Evolutionary conservation across 225 moss, liverwort and hornwort species (phyloP).

Genomic region (Thuidium tamariscinum): DNA sequence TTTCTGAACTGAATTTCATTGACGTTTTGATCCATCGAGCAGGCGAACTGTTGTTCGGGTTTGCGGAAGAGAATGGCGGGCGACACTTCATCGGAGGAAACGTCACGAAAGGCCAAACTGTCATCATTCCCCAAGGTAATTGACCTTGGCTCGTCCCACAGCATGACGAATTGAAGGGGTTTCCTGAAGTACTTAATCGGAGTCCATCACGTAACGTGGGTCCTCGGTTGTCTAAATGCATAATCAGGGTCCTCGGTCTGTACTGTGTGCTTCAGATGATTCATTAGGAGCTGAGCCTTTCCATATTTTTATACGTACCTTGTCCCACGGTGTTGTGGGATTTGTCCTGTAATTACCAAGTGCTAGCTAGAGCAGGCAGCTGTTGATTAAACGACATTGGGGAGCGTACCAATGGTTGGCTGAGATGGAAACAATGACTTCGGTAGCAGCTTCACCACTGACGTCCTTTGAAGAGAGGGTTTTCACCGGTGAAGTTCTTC

Average conservation of each 20-base stretch:
- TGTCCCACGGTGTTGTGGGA: neutral
- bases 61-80: conserved; percentile 7
- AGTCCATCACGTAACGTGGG: neutral
- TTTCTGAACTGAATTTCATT: neutral
- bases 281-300: neutral
- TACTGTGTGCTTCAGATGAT: neutral
- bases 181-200: too few species aligned
- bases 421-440: neutral
- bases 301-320: neutral
- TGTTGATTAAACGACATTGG: neutral
- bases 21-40: neutral
- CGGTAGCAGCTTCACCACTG: neutral
- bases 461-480: neutral
- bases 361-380: neutral
- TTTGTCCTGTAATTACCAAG: neutral
- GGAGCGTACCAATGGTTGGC: neutral
- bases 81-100: neutral
- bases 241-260: neutral
- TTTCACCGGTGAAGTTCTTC: neutral
- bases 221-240: neutral
- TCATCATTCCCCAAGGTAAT: conserved; percentile 30
- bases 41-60: conserved; percentile 19
- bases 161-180: too few species aligned
- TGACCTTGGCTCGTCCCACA: too few species aligned
- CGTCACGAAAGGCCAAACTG: conserved; percentile 6